Evolutionary conservation across 345 rosid species (phyloP).

Genomic region (Reutealis trisperma): DNA sequence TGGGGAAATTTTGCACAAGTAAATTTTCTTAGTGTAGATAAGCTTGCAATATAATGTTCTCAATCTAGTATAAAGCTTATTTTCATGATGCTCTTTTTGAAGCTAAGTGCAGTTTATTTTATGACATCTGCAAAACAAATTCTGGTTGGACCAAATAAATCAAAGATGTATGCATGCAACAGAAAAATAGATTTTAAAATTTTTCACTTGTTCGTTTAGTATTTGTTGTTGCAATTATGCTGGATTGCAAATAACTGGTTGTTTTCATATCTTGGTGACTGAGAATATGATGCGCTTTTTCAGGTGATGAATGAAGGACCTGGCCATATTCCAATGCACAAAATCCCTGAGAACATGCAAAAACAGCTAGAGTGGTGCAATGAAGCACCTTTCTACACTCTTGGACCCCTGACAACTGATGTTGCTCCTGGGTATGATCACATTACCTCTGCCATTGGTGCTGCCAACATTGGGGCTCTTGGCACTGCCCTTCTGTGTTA

Average conservation of each 20-base stretch:
- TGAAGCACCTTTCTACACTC: slow-evolving; percentile 98
- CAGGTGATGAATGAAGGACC: slow-evolving; percentile 99
- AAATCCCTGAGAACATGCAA: slow-evolving; percentile 99
- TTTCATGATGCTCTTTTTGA: neutral
- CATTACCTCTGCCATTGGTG: slow-evolving; percentile 98
- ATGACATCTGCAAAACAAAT: neutral
- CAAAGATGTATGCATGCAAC: neutral
- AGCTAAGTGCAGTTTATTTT: neutral
- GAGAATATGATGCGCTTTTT: slow-evolving; percentile 6
- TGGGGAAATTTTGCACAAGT: neutral
- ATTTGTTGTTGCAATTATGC: neutral
- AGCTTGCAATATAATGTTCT: neutral
- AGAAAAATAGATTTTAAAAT: neutral
- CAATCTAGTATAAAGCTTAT: neutral
- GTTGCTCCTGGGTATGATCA: slow-evolving; percentile 98
- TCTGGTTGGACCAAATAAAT: neutral
- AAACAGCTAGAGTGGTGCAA: slow-evolving; percentile 99
- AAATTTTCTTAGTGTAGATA: neutral
- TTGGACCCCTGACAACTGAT: slow-evolving; percentile 96
- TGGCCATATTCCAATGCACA: slow-evolving; percentile 94
- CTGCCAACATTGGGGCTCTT: slow-evolving; percentile 98
- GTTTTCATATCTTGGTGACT: neutral
- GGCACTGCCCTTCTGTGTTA: slow-evolving; percentile 99
- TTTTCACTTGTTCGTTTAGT: neutral
- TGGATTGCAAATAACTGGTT: neutral